Percentiles rank a stretch among this genome's conserved stretches.
Conservation (phyloP, 2,329 filamentous ascomycete genomes). For the Simplicillium sp. region DNA sequence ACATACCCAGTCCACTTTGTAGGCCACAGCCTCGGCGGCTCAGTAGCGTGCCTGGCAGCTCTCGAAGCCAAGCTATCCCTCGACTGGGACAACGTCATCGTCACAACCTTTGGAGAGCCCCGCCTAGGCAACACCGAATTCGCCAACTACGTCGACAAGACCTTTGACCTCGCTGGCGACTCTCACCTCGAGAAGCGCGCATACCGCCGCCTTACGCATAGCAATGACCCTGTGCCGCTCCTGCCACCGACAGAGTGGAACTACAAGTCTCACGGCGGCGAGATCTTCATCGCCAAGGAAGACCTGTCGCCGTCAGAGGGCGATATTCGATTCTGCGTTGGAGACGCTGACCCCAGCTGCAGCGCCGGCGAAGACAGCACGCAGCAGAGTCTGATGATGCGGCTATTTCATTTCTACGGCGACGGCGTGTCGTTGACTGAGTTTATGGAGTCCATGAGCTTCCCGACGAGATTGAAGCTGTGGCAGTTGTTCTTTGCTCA, state of each 20-base stretch:
- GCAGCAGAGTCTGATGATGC: constrained; percentile 15
- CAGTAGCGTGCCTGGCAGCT: constrained; percentile 78
- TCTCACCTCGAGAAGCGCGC: constrained; percentile 20
- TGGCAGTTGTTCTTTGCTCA: constrained; percentile 93
- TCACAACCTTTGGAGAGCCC: constrained; percentile 93
- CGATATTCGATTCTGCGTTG: constrained; percentile 64
- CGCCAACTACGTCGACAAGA: constrained; percentile 42
- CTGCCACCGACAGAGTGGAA: constrained; percentile 84
- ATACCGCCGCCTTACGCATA: constrained; percentile 78
- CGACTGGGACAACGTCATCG: constrained; percentile 63
- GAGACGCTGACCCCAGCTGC: constrained; percentile 62
- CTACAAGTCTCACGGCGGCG: constrained; percentile 74
- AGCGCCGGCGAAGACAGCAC: constrained; percentile 50
- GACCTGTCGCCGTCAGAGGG: constrained; percentile 56
- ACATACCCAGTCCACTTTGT: constrained; percentile 68
- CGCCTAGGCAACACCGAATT: constrained; percentile 50
- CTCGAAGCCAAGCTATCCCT: constrained; percentile 65
- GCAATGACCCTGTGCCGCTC: constrained; percentile 78
- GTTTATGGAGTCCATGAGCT: constrained; percentile 19
- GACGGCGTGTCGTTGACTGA: constrained; percentile 15
- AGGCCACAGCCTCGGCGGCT: constrained; percentile 87
- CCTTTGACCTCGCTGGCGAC: constrained; percentile 34
- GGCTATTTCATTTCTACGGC: constrained; percentile 13
- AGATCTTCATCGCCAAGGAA: constrained; percentile 73
- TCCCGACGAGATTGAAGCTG: constrained; percentile 56